A percentile compares a stretch with the other conserved stretches of the same genome.
These are phyloP conservation scores for Acorus calamus DNA, from an alignment of 106 monocot genomes.

Conservation along the genomic window DNA sequence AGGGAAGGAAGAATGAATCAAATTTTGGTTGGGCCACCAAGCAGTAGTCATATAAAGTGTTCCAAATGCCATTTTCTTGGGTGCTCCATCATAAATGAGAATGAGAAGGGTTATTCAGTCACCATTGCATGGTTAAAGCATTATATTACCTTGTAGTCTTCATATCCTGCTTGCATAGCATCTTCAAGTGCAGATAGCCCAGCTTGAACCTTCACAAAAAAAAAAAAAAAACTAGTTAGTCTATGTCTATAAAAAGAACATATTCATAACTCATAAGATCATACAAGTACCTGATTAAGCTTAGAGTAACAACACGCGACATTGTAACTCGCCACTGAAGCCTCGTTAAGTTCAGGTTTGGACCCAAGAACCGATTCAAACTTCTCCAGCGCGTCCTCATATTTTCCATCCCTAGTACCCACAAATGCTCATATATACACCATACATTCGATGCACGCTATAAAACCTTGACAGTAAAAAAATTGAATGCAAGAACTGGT, in stretches of 20 bases:
- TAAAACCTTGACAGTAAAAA: neutral
- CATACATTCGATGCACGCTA: no score
- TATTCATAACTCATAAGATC: neutral
- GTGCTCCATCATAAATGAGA: no score
- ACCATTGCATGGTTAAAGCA: no score
- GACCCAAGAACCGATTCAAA: slow-evolving; percentile 90
- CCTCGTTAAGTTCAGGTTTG: slow-evolving; percentile 72
- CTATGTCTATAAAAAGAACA: no score
- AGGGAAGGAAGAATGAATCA: no score
- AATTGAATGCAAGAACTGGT: neutral
- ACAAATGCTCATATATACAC: slow-evolving; percentile 1
- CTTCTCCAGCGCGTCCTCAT: slow-evolving; percentile 82
- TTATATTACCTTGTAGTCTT: slow-evolving; percentile 66
- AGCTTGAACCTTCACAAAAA: slow-evolving; percentile 59
- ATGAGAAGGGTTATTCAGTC: no score
- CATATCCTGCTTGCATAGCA: slow-evolving; percentile 75
- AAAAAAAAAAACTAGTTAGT: no score
- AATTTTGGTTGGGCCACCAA: no score
- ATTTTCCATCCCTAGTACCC: slow-evolving; percentile 45
- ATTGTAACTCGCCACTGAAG: slow-evolving; percentile 85
- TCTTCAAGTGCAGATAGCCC: slow-evolving; percentile 88
- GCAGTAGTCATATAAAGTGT: no score
- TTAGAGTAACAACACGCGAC: slow-evolving; percentile 97
- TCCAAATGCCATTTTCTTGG: no score
- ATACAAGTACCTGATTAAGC: slow-evolving; percentile 66